Conservation (phyloP, 2,329 filamentous ascomycete species). For the Epichloe sp. region DNA sequence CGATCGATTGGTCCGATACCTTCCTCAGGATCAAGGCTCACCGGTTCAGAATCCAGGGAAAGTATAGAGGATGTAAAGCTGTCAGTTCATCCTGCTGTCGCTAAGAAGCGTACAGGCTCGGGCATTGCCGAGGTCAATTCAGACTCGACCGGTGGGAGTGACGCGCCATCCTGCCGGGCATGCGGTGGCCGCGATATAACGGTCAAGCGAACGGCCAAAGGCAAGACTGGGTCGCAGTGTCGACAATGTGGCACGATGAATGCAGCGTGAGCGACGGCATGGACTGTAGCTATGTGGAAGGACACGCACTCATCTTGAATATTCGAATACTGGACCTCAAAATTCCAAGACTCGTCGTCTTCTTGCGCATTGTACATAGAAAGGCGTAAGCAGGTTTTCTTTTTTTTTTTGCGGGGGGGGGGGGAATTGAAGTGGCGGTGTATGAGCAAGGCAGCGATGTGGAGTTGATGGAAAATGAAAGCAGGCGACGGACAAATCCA, state of each 20-base stretch:
- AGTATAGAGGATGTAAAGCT: conserved; percentile 8
- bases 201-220: conserved; percentile 3
- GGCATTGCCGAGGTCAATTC: conserved; percentile 20
- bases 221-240: conserved; percentile 6
- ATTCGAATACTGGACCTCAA: background rate
- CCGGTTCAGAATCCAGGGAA: conserved; percentile 11
- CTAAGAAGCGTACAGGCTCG: conserved; percentile 21
- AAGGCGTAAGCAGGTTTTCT: too few relatives aligned
- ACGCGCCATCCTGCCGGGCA: conserved; percentile 5
- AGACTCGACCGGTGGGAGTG: conserved; percentile 12
- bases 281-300: too few relatives aligned
- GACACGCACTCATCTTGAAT: background rate
- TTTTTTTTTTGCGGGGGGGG: too few relatives aligned
- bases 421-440: too few relatives aligned
- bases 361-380: too few relatives aligned
- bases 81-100: background rate
- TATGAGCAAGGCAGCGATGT: too few relatives aligned
- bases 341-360: too few relatives aligned
- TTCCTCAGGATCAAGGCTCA: conserved; percentile 9
- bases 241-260: conserved; percentile 3
- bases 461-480: too few relatives aligned
- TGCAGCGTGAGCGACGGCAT: background rate
- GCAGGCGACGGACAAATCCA: too few relatives aligned
- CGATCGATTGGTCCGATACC: conserved; percentile 16
- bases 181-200: conserved; percentile 5